Evolutionary conservation across 176 grass and related monocot genomes (phyloP).

Genomic region (Lolium multiflorum): DNA sequence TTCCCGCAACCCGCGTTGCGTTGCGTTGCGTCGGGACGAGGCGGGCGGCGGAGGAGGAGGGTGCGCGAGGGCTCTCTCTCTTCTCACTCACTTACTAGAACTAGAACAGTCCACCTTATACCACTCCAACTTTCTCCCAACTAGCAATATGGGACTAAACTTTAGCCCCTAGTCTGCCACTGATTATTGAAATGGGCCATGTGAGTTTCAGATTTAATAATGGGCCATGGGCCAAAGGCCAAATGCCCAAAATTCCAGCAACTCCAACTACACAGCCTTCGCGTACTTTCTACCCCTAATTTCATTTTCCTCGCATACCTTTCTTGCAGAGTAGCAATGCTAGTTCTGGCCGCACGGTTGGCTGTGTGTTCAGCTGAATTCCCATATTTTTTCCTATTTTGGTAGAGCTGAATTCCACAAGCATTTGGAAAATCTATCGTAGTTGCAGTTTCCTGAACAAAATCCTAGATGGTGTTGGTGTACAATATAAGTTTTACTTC

Average conservation of each 20-base stretch:
- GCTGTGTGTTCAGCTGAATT: background rate
- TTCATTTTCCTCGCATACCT: background rate
- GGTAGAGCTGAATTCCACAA: background rate
- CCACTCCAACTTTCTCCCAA: too few relatives aligned
- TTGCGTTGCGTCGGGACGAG: too few relatives aligned
- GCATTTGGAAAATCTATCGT: background rate
- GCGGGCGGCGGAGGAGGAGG: too few relatives aligned
- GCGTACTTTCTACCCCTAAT: constrained; percentile 41
- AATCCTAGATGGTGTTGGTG: background rate
- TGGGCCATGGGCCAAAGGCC: too few relatives aligned
- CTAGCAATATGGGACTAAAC: too few relatives aligned
- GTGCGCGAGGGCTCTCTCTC: too few relatives aligned
- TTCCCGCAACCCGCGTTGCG: too few relatives aligned
- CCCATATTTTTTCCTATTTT: background rate
- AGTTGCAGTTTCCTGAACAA: background rate
- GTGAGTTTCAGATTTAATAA: too few relatives aligned
- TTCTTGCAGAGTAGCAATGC: background rate
- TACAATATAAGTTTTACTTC: background rate
- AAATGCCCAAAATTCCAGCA: constrained; percentile 49
- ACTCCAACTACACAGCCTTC: constrained; percentile 67
- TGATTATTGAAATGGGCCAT: too few relatives aligned
- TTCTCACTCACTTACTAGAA: too few relatives aligned
- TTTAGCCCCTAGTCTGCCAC: too few relatives aligned
- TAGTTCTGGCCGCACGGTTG: background rate
- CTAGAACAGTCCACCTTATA: too few relatives aligned